phyloP scores from a whole-genome alignment of 2,329 filamentous ascomycete species.

The Laburnicola sp. region DNA sequence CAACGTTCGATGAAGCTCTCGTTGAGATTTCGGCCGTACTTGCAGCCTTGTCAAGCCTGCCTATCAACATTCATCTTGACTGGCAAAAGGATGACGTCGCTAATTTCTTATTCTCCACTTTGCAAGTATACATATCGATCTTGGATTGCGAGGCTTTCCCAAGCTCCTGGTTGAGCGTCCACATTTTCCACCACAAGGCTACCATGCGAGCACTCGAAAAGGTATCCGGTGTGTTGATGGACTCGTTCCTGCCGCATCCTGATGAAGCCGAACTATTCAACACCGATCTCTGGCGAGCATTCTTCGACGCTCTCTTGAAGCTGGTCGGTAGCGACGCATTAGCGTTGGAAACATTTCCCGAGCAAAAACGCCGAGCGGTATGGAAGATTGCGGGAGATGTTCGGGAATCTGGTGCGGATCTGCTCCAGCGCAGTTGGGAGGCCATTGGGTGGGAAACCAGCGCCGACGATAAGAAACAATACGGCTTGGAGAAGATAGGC shows the following conservation, averaged over 20 bases:
- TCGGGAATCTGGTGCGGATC: conserved; percentile 83
- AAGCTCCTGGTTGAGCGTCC: conserved; percentile 83
- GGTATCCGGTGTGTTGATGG: conserved; percentile 75
- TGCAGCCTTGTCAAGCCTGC: conserved; percentile 75
- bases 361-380: conserved; percentile 92
- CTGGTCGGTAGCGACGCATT: conserved; percentile 87
- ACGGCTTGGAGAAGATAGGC: conserved; percentile 80
- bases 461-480: conserved; percentile 74
- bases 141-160: conserved; percentile 89
- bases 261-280: conserved; percentile 92
- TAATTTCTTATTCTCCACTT: conserved; percentile 72
- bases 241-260: conserved; percentile 81
- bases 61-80: conserved; percentile 75
- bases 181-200: conserved; percentile 90
- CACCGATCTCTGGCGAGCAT: conserved; percentile 89
- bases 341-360: conserved; percentile 91
- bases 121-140: conserved; percentile 87
- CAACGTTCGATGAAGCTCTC: conserved; percentile 80
- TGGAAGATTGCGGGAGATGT: conserved; percentile 99
- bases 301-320: conserved; percentile 86
- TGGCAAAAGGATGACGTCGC: conserved; percentile 73
- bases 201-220: conserved; percentile 85
- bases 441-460: conserved; percentile 95
- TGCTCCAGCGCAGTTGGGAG: conserved; percentile 86
- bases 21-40: conserved; percentile 87